phyloP scores from a whole-genome alignment of 176 grass and related monocot genomes.

The Neostapfia colusana region DNA sequence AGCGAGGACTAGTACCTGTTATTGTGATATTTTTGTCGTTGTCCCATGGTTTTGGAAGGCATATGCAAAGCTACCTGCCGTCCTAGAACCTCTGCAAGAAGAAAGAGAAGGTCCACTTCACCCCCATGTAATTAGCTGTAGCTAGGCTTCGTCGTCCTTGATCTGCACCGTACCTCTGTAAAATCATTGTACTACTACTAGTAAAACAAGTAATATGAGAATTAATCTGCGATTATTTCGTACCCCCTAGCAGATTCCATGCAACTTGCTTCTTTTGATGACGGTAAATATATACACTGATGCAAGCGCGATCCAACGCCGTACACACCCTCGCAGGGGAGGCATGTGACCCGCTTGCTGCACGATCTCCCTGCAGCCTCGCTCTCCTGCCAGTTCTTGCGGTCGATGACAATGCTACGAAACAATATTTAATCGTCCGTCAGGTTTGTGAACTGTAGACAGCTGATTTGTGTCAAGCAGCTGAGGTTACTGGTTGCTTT shows the following conservation, averaged over 20 bases:
- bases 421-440: not conserved
- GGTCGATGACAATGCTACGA: slow-evolving; percentile 23
- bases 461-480: slow-evolving; percentile 38
- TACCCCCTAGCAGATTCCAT: not conserved
- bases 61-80: slow-evolving; percentile 45
- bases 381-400: slow-evolving; percentile 32
- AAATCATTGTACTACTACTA: slow-evolving; percentile 28
- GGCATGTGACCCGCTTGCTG: slow-evolving; percentile 49
- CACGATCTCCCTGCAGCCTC: slow-evolving; percentile 42
- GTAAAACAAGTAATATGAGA: not conserved
- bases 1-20: not conserved
- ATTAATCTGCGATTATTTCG: slow-evolving; percentile 18
- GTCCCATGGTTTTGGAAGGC: slow-evolving; percentile 48
- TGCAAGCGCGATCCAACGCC: not conserved
- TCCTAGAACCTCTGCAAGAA: slow-evolving; percentile 11
- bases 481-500: not conserved
- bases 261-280: slow-evolving; percentile 27
- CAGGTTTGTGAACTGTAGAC: not conserved
- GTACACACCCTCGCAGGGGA: slow-evolving; percentile 21
- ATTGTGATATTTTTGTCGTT: slow-evolving; percentile 42
- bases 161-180: not conserved
- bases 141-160: slow-evolving; percentile 7
- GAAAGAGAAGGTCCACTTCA: slow-evolving; percentile 26
- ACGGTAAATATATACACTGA: slow-evolving; percentile 13
- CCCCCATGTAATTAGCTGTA: slow-evolving; percentile 10